Evolutionary conservation across 805 yeast genomes (phyloP).

Genomic region (Candida takata): DNA sequence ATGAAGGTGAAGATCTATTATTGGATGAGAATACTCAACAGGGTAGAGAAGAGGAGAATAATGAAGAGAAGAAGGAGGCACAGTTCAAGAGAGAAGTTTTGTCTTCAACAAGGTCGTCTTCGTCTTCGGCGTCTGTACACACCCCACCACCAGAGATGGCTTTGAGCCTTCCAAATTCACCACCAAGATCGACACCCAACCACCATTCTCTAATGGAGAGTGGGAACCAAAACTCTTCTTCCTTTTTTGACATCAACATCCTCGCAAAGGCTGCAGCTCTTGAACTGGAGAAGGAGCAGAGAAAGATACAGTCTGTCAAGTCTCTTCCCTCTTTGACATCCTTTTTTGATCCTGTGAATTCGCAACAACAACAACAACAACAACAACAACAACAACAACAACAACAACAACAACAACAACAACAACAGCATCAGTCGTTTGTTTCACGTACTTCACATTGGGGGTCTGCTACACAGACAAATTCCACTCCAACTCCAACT

Average conservation of each 20-base stretch:
- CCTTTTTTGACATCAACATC: slow-evolving; percentile 24
- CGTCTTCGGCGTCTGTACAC: too few relatives aligned
- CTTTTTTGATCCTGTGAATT: slow-evolving; percentile 13
- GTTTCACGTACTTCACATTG: slow-evolving; percentile 11
- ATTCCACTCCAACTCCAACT: too few relatives aligned
- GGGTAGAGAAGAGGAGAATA: slow-evolving; percentile 2
- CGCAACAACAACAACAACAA: slow-evolving; percentile 2
- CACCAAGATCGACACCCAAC: slow-evolving; percentile 2
- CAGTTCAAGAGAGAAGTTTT: slow-evolving; percentile 11
- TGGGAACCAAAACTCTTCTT: neutral
- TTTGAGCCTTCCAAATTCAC: slow-evolving; percentile 19
- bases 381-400: slow-evolving; percentile 1
- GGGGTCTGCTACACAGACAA: too few relatives aligned
- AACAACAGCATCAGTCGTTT: too few relatives aligned
- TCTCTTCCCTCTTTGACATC: slow-evolving; percentile 23
- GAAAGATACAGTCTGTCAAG: slow-evolving; percentile 22
- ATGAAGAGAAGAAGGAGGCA: slow-evolving; percentile 7
- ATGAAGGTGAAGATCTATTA: slow-evolving; percentile 1
- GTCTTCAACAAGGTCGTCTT: too few relatives aligned
- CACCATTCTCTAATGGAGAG: neutral
- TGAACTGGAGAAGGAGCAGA: slow-evolving; percentile 25
- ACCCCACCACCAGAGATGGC: too few relatives aligned
- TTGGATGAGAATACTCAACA: neutral
- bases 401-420: slow-evolving; percentile 4
- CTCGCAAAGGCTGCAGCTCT: slow-evolving; percentile 26